Conservation (phyloP, 108 stramenopile genomes). For the Seminavis robusta region DNA sequence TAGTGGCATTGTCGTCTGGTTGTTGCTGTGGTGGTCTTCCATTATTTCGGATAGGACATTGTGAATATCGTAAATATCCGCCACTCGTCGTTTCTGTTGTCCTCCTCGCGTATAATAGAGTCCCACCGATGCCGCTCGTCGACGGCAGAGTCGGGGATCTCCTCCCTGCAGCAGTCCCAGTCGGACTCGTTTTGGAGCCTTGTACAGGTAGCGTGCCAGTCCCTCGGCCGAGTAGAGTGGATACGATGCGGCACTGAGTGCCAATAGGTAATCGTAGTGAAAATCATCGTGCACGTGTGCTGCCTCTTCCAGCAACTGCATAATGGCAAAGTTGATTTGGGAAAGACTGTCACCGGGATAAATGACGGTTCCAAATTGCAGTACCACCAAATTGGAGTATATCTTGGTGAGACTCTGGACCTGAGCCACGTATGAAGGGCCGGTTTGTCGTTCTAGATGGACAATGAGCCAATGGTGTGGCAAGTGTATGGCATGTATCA, state of each 20-base stretch:
- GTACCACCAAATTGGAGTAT: slow-evolving; percentile 23
- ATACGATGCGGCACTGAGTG: slow-evolving; percentile 32
- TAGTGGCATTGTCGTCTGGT: background rate
- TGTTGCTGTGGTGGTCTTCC: background rate
- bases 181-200: too few species aligned
- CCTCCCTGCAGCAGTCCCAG: too few species aligned
- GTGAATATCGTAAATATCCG: background rate
- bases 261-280: too few species aligned
- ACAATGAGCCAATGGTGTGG: slow-evolving; percentile 37
- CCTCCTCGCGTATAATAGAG: background rate
- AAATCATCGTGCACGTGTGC: slow-evolving; percentile 27
- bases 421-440: background rate
- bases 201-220: slow-evolving; percentile 18
- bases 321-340: slow-evolving; percentile 24
- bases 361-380: slow-evolving; percentile 38
- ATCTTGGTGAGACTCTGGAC: slow-evolving; percentile 13
- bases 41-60: too few species aligned
- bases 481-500: slow-evolving; percentile 27
- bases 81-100: background rate
- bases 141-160: too few species aligned
- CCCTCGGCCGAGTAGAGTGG: slow-evolving; percentile 21
- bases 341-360: slow-evolving; percentile 42
- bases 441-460: slow-evolving; percentile 29
- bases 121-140: too few species aligned
- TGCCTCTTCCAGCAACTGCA: slow-evolving; percentile 20